phyloP scores from a whole-genome alignment of 306 rosid genomes.

The Ochetophila trinervis region DNA sequence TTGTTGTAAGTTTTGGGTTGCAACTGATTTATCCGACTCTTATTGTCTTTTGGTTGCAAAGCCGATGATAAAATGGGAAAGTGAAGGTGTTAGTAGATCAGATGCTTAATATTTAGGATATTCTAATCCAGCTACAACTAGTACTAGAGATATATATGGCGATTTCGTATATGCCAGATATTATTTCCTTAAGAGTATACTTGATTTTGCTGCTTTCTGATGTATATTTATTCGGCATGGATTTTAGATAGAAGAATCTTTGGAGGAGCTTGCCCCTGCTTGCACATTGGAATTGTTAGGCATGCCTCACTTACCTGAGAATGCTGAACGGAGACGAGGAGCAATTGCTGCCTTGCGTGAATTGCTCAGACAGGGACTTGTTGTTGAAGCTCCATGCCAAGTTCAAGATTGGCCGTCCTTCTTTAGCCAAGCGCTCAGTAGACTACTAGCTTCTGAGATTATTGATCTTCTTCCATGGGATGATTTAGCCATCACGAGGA shows the following conservation, averaged over 20 bases:
- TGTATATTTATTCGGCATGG: slow-evolving; percentile 18
- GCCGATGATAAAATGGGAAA: background rate
- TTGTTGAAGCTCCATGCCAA: slow-evolving; percentile 77
- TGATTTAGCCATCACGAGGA: slow-evolving; percentile 67
- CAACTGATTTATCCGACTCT: too few relatives aligned
- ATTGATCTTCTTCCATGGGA: slow-evolving; percentile 96
- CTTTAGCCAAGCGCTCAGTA: slow-evolving; percentile 71
- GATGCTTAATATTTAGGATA: background rate
- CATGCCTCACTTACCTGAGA: slow-evolving; percentile 63
- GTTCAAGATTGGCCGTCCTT: slow-evolving; percentile 93
- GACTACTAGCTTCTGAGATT: slow-evolving; percentile 72
- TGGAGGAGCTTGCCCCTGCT: slow-evolving; percentile 98
- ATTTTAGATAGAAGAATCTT: slow-evolving; percentile 90
- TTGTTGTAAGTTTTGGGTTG: too few relatives aligned
- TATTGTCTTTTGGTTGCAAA: too few relatives aligned
- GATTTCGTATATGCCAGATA: background rate
- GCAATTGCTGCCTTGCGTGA: slow-evolving; percentile 94
- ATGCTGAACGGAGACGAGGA: slow-evolving; percentile 78
- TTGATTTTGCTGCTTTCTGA: background rate
- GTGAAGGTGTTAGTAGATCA: slow-evolving; percentile 1
- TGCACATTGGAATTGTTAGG: slow-evolving; percentile 87
- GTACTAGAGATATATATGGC: background rate
- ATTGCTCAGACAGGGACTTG: slow-evolving; percentile 93
- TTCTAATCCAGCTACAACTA: slow-evolving; percentile 1
- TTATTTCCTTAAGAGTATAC: background rate